These are phyloP conservation scores for Salix arbutifolia DNA, from an alignment of 345 rosid genomes.

Conservation along the genomic window DNA sequence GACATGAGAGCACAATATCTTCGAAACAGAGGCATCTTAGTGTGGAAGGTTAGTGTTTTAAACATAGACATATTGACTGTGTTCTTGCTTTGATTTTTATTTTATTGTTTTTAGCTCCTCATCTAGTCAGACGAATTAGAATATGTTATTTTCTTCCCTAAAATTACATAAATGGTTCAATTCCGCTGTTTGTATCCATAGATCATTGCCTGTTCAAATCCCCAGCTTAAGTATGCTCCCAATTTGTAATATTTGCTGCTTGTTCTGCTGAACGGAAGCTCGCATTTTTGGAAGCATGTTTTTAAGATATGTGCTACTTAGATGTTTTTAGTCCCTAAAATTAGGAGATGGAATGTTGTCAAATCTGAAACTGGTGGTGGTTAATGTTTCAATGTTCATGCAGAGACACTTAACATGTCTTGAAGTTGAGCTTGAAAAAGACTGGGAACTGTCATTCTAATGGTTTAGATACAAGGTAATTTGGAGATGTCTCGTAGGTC, in stretches of 20 bases:
- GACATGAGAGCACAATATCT: conserved; percentile 94
- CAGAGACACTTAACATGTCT: background rate
- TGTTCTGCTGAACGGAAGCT: background rate
- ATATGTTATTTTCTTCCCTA: background rate
- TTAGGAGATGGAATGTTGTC: background rate
- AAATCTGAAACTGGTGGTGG: background rate
- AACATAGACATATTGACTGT: background rate
- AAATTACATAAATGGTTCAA: background rate
- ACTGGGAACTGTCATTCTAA: background rate
- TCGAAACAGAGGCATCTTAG: conserved; percentile 85
- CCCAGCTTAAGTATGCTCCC: background rate
- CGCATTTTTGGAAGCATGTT: background rate
- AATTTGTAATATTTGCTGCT: background rate
- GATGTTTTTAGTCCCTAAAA: background rate
- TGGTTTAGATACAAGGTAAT: background rate
- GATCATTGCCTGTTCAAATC: background rate
- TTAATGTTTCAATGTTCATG: background rate
- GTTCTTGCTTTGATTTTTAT: background rate
- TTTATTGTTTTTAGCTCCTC: background rate
- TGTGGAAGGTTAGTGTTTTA: conserved; percentile 67
- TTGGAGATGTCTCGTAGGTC: background rate
- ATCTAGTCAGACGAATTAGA: background rate
- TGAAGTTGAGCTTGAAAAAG: background rate
- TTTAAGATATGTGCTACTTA: background rate
- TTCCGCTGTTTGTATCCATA: background rate